Percentiles rank a stretch among this genome's conserved stretches.
Evolutionary conservation across 805 yeast species (phyloP).

Genomic region (Myxozyma neotropica): DNA sequence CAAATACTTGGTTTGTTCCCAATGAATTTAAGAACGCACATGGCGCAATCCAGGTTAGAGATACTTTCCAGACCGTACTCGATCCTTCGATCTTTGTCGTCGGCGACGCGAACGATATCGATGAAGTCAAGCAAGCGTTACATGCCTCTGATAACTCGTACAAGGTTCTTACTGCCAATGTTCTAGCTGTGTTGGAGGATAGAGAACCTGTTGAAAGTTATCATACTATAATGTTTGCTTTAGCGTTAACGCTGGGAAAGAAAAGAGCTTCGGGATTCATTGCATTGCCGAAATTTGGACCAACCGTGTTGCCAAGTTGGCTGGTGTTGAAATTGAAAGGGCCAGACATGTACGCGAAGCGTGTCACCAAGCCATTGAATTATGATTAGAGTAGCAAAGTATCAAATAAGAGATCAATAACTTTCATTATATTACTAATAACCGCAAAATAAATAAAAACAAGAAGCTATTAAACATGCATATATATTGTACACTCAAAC

Average conservation of each 20-base stretch:
- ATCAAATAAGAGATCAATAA: neutral
- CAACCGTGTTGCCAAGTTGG: conserved; percentile 2
- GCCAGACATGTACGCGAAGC: conserved; percentile 5
- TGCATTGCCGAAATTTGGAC: conserved; percentile 6
- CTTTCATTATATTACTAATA: too few species aligned
- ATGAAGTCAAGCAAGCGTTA: conserved; percentile 18
- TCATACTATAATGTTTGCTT: neutral
- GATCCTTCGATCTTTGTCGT: conserved; percentile 10
- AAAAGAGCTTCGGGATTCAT: neutral
- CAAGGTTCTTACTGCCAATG: neutral
- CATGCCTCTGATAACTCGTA: neutral
- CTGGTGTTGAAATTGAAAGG: conserved; percentile 8
- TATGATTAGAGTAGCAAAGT: neutral
- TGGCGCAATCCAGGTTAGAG: conserved; percentile 1
- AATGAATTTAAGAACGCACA: conserved; percentile 10
- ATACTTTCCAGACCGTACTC: conserved; percentile 1
- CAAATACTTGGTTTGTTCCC: conserved; percentile 11
- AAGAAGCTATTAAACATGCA: too few species aligned
- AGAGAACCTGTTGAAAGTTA: neutral
- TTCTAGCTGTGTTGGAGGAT: conserved; percentile 3
- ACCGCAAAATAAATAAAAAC: too few species aligned
- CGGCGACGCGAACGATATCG: conserved; percentile 23
- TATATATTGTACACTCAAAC: too few species aligned
- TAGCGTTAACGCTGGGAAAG: conserved; percentile 13
- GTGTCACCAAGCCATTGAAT: neutral